These are phyloP conservation scores for Rhizoclosmatium sp. DNA, from an alignment of 192 early-diverging fungal genomes.

Conservation along the genomic window DNA sequence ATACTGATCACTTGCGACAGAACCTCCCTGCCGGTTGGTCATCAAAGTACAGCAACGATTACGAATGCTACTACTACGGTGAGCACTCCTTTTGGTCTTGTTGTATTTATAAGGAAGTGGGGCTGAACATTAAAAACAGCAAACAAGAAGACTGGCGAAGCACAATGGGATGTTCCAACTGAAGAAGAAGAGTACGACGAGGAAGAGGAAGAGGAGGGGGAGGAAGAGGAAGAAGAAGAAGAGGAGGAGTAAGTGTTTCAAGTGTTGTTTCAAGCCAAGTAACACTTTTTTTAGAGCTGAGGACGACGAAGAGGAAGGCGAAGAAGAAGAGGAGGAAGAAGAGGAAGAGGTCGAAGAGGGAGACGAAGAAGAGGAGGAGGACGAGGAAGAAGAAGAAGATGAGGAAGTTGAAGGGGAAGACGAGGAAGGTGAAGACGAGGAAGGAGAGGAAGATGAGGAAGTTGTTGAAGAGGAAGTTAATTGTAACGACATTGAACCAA, in stretches of 20 bases:
- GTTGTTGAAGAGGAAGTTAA: too few relatives aligned
- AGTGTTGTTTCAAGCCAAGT: not conserved
- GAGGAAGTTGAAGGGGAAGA: too few relatives aligned
- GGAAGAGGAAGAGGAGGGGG: not conserved
- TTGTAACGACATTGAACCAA: too few relatives aligned
- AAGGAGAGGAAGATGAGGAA: too few relatives aligned
- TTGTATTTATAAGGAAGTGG: not conserved
- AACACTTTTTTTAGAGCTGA: too few relatives aligned
- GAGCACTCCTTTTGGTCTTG: not conserved
- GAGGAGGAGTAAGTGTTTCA: not conserved
- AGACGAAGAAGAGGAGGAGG: too few relatives aligned
- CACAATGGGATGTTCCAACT: conserved; percentile 35
- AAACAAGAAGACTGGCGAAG: conserved; percentile 41
- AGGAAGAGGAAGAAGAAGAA: not conserved
- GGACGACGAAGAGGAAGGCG: too few relatives aligned
- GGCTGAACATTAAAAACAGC: not conserved
- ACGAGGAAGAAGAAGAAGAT: not conserved
- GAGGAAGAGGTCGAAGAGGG: too few relatives aligned
- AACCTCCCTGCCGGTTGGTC: conserved; percentile 44
- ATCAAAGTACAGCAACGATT: conserved; percentile 32
- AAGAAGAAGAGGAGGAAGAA: too few relatives aligned
- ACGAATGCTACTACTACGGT: conserved; percentile 31
- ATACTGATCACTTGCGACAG: conserved; percentile 1
- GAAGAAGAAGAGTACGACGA: not conserved
- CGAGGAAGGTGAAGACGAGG: too few relatives aligned